These are phyloP conservation scores for Nymphaea thermarum DNA, from an alignment of 164 flowering plant species.

Conservation along the genomic window DNA sequence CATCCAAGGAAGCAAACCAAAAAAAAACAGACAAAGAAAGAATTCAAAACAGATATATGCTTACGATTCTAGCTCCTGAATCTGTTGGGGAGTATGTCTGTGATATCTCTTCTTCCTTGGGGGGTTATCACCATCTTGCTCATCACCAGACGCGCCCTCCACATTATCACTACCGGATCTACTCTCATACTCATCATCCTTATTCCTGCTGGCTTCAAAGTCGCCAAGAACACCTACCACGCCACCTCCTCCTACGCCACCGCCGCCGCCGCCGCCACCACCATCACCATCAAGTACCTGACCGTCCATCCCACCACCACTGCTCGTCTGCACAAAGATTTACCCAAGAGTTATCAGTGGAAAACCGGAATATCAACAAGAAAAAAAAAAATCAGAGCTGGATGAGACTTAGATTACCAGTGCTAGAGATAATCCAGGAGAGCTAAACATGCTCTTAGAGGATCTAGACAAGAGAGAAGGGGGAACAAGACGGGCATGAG, in stretches of 20 bases:
- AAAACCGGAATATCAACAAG: conserved; percentile 1
- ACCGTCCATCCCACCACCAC: conserved; percentile 36
- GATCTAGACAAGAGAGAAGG: conserved; percentile 21
- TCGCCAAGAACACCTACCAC: conserved; percentile 34
- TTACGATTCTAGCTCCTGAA: conserved; percentile 97
- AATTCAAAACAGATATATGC: conserved; percentile 1
- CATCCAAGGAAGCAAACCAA: neutral
- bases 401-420: conserved; percentile 31
- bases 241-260: conserved; percentile 16
- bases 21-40: neutral
- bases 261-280: conserved; percentile 41
- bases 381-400: neutral
- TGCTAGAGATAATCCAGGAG: conserved; percentile 94
- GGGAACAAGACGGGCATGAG: conserved; percentile 41
- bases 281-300: conserved; percentile 39
- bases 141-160: conserved; percentile 87
- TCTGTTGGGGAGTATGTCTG: conserved; percentile 99
- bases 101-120: conserved; percentile 87
- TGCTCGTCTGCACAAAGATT: conserved; percentile 37
- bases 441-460: conserved; percentile 64
- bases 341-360: neutral
- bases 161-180: conserved; percentile 94
- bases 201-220: conserved; percentile 28
- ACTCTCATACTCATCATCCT: conserved; percentile 86
- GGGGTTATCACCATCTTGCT: conserved; percentile 67